These are phyloP conservation scores for Aspergillus diversus DNA, from an alignment of 495 filamentous ascomycete genomes.

Conservation along the genomic window DNA sequence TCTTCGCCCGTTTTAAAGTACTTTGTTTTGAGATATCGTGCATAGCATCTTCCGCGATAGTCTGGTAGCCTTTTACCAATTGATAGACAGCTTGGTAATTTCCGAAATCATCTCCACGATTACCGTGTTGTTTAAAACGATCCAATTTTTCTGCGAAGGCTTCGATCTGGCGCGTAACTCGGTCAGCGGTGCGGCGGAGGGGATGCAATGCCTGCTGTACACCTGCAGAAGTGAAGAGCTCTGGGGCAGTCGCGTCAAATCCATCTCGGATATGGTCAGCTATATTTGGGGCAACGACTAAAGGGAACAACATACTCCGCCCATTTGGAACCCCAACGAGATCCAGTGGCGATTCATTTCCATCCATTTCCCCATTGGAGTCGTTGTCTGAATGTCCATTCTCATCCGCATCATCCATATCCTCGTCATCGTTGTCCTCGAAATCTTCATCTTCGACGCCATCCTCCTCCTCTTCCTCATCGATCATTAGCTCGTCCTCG, in stretches of 20 bases:
- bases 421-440: slow-evolving; percentile 30
- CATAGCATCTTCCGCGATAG: slow-evolving; percentile 44
- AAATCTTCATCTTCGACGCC: slow-evolving; percentile 22
- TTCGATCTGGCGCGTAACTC: slow-evolving; percentile 65
- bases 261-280: slow-evolving; percentile 26
- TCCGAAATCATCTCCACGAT: slow-evolving; percentile 38
- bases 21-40: slow-evolving; percentile 43
- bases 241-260: slow-evolving; percentile 31
- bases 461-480: slow-evolving; percentile 30
- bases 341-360: slow-evolving; percentile 30
- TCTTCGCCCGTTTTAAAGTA: slow-evolving; percentile 41
- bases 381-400: slow-evolving; percentile 26
- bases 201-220: slow-evolving; percentile 57
- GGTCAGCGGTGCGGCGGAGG: slow-evolving; percentile 60
- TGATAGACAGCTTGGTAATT: slow-evolving; percentile 48
- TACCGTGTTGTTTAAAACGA: slow-evolving; percentile 52
- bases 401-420: slow-evolving; percentile 32
- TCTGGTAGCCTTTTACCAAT: slow-evolving; percentile 48
- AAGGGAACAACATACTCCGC: slow-evolving; percentile 23
- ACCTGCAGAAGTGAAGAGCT: slow-evolving; percentile 54
- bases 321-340: slow-evolving; percentile 20
- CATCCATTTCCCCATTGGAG: slow-evolving; percentile 22
- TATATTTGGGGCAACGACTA: slow-evolving; percentile 3
- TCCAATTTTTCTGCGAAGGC: slow-evolving; percentile 69
- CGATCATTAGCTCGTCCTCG: slow-evolving; percentile 34